phyloP scores from a whole-genome alignment of 202 grass and related monocot genomes.

The Elaeis oleifera region DNA sequence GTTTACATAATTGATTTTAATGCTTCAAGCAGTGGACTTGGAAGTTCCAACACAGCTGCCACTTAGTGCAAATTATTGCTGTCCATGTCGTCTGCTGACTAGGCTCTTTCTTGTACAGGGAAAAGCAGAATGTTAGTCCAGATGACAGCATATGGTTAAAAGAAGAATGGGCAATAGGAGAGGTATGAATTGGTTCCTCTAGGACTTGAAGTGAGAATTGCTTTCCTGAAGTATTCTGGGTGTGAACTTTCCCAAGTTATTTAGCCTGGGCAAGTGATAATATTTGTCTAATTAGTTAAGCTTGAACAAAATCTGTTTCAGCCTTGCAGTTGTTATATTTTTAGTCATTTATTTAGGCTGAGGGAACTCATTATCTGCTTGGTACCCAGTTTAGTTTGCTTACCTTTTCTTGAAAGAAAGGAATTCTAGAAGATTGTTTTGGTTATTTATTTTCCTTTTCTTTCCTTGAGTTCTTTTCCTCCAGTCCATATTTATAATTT shows the following conservation, averaged over 20 bases:
- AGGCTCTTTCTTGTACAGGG: constrained; percentile 23
- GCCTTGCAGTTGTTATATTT: no score
- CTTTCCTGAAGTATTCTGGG: not conserved
- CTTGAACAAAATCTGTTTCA: no score
- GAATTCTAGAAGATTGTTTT: constrained; percentile 16
- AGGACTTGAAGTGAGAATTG: not conserved
- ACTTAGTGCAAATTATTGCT: no score
- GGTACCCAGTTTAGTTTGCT: not conserved
- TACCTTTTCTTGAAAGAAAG: no score
- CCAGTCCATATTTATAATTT: no score
- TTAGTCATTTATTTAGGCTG: no score
- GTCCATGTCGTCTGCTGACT: no score
- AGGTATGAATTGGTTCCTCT: constrained; percentile 37
- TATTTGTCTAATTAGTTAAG: no score
- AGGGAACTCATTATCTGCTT: not conserved
- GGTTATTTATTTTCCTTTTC: constrained; percentile 16
- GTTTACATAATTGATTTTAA: not conserved
- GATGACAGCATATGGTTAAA: constrained; percentile 91
- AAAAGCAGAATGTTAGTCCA: constrained; percentile 36
- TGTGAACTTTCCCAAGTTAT: not conserved
- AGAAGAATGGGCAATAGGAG: constrained; percentile 83
- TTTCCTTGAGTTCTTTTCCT: not conserved
- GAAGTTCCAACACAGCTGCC: no score
- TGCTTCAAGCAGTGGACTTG: not conserved
- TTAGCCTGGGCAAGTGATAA: not conserved